Evolutionary conservation across 805 yeast genomes (phyloP).

Genomic region (Hanseniaspora hatyaiensis): DNA sequence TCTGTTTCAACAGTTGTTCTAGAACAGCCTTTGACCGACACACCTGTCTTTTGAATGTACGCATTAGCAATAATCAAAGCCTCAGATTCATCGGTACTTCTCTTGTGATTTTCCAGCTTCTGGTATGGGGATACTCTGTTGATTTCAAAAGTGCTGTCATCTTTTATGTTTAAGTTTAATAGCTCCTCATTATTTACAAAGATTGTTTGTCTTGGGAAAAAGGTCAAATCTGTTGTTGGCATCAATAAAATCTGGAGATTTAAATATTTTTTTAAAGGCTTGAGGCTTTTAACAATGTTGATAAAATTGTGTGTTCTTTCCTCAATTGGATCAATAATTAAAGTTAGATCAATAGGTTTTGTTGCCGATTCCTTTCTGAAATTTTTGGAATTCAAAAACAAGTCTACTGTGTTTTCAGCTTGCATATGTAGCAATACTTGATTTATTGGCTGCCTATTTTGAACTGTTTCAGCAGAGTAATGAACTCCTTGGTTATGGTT

Average conservation of each 20-base stretch:
- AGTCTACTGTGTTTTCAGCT: slow-evolving; percentile 20
- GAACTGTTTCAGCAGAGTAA: slow-evolving; percentile 32
- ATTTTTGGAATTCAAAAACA: slow-evolving; percentile 20
- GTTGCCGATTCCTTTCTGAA: slow-evolving; percentile 20
- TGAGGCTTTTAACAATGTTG: slow-evolving; percentile 34
- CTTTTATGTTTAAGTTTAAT: slow-evolving; percentile 23
- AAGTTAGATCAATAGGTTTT: slow-evolving; percentile 42
- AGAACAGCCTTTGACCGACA: slow-evolving; percentile 17
- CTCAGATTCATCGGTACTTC: slow-evolving; percentile 9
- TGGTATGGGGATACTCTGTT: slow-evolving; percentile 41
- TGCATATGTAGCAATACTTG: slow-evolving; percentile 4
- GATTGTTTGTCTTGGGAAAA: slow-evolving; percentile 45
- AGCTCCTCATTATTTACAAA: slow-evolving; percentile 40
- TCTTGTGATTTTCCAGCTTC: slow-evolving; percentile 19
- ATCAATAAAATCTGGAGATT: slow-evolving; percentile 44
- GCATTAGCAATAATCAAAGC: slow-evolving; percentile 51
- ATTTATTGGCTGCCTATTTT: slow-evolving; percentile 32
- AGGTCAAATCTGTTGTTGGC: slow-evolving; percentile 39
- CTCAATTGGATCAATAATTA: slow-evolving; percentile 61
- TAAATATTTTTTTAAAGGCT: slow-evolving; percentile 30
- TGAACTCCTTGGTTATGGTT: slow-evolving; percentile 30
- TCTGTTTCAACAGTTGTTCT: slow-evolving; percentile 26
- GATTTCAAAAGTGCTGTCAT: slow-evolving; percentile 21
- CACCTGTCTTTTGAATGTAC: slow-evolving; percentile 39
- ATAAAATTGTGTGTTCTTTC: slow-evolving; percentile 56